Conservation (phyloP, 768 basidiomycete genomes). For the Termitomyces sp. region DNA sequence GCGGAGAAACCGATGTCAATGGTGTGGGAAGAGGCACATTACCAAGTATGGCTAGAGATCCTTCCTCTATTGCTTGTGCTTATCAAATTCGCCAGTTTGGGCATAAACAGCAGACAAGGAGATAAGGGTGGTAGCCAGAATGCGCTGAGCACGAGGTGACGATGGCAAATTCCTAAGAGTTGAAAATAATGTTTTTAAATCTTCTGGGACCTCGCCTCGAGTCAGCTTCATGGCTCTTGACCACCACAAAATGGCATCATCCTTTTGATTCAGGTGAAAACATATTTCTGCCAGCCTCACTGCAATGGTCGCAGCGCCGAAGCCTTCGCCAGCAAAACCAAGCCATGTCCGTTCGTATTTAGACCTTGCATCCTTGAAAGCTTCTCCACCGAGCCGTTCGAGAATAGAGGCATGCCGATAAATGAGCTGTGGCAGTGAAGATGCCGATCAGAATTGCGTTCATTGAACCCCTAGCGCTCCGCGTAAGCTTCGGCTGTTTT, state of each 20-base stretch:
- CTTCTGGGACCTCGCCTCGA: slow-evolving; percentile 23
- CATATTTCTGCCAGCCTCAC: slow-evolving; percentile 66
- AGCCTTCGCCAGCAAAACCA: slow-evolving; percentile 29
- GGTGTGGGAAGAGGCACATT: slow-evolving; percentile 45
- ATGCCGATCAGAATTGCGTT: slow-evolving; percentile 28
- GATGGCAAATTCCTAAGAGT: slow-evolving; percentile 38
- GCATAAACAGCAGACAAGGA: slow-evolving; percentile 73
- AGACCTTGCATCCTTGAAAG: slow-evolving; percentile 47
- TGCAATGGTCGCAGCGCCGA: slow-evolving; percentile 50
- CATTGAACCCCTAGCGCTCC: slow-evolving; percentile 39
- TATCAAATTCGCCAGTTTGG: slow-evolving; percentile 47
- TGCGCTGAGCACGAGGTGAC: slow-evolving; percentile 61
- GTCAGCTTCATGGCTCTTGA: slow-evolving; percentile 46
- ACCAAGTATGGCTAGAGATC: slow-evolving; percentile 49
- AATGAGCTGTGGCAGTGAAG: slow-evolving; percentile 49
- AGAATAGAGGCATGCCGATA: slow-evolving; percentile 49
- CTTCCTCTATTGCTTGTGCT: slow-evolving; percentile 54
- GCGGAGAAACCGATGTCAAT: slow-evolving; percentile 39
- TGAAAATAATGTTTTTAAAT: slow-evolving; percentile 15
- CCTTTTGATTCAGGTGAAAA: slow-evolving; percentile 44
- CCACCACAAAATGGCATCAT: slow-evolving; percentile 69
- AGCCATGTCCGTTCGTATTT: slow-evolving; percentile 59
- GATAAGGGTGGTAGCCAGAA: slow-evolving; percentile 53
- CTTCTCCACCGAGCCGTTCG: slow-evolving; percentile 54
- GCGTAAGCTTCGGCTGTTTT: slow-evolving; percentile 47